These are phyloP conservation scores for Pinus taeda DNA, from an alignment of 75 land plant species.

Conservation along the genomic window DNA sequence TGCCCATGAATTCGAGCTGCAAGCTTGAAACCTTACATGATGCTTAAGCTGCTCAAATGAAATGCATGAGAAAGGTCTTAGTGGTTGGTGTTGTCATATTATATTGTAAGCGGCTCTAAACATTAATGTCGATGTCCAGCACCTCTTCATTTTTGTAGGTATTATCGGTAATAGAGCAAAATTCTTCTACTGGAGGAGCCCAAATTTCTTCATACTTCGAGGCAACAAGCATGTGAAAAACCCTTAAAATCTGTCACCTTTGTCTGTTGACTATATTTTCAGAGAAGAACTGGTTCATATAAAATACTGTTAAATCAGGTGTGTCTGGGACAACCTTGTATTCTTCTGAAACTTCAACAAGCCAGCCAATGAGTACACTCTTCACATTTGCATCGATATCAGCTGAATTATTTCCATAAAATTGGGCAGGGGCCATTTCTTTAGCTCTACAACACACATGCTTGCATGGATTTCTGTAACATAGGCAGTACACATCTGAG, in stretches of 20 bases:
- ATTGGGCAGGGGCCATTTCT: constrained; percentile 10
- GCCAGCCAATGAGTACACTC: constrained; percentile 20
- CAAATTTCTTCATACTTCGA: constrained; percentile 98
- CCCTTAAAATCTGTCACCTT: constrained; percentile 70
- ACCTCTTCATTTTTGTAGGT: constrained; percentile 85
- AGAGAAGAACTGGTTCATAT: constrained; percentile 80
- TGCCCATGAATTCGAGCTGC: constrained; percentile 6
- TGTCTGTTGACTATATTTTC: constrained; percentile 54
- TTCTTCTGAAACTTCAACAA: constrained; percentile 58
- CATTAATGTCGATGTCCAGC: constrained; percentile 71
- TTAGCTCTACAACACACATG: constrained; percentile 50
- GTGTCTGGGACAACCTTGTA: constrained; percentile 87
- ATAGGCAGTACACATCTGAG: constrained; percentile 76
- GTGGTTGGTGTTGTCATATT: constrained; percentile 74
- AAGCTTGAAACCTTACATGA: constrained; percentile 23
- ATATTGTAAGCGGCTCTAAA: constrained; percentile 55
- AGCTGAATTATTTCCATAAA: constrained; percentile 22
- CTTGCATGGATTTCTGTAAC: constrained; percentile 66
- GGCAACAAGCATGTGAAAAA: constrained; percentile 87
- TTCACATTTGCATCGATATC: constrained; percentile 26
- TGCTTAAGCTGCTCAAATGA: constrained; percentile 83
- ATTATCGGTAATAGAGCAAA: constrained; percentile 94
- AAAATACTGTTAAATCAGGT: constrained; percentile 70
- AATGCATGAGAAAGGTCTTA: constrained; percentile 91
- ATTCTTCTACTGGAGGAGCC: constrained; percentile 93